A percentile compares a stretch with the other conserved stretches of the same genome.
Evolutionary conservation across 306 rosid genomes (phyloP).

Genomic region (Ochetophila trinervis): DNA sequence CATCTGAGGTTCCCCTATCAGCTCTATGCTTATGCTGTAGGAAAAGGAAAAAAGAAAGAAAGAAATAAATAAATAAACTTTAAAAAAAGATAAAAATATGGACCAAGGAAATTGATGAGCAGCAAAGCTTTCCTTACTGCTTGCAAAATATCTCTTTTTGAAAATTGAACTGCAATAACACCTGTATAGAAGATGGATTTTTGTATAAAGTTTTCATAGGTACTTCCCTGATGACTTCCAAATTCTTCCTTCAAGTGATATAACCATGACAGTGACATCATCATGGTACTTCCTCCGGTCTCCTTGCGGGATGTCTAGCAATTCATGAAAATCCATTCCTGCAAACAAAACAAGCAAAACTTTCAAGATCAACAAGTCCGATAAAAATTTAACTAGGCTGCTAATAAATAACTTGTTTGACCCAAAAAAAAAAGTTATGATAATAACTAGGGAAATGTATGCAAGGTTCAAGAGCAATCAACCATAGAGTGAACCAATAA

Average conservation of each 20-base stretch:
- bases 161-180: constrained; percentile 25
- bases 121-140: constrained; percentile 40
- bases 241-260: constrained; percentile 99
- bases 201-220: constrained; percentile 44
- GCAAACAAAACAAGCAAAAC: constrained; percentile 25
- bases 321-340: constrained; percentile 98
- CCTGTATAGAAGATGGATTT: constrained; percentile 26
- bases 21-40: constrained; percentile 36
- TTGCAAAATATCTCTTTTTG: constrained; percentile 23
- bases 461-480: no score
- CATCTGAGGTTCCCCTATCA: constrained; percentile 22
- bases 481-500: no score
- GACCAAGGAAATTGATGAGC: constrained; percentile 55
- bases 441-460: no score
- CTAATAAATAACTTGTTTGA: no score
- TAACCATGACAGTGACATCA: constrained; percentile 95
- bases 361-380: background rate
- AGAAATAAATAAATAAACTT: background rate
- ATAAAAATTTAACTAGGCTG: background rate
- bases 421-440: no score
- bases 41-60: background rate
- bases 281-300: constrained; percentile 96
- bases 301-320: constrained; percentile 97
- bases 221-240: constrained; percentile 99
- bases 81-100: constrained; percentile 17